These are phyloP conservation scores for Prototheca stagnorum DNA, from an alignment of 163 green algal species.

Conservation along the genomic window DNA sequence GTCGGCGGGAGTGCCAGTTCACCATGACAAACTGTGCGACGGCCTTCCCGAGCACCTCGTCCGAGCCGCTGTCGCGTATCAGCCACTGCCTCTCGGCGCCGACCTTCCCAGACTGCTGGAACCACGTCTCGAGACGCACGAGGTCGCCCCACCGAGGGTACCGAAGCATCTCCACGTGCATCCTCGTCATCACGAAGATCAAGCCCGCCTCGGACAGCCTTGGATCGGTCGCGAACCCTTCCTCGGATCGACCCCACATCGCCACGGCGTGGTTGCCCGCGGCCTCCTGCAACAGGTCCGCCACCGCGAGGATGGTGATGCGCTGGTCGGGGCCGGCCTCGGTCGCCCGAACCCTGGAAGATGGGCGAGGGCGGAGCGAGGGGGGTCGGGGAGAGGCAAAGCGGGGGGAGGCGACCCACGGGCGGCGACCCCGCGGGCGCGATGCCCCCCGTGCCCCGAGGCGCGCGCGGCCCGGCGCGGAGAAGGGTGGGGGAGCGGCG, in stretches of 20 bases:
- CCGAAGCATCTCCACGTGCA: conserved; percentile 70
- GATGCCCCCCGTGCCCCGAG: too few species aligned
- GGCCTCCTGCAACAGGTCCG: conserved; percentile 75
- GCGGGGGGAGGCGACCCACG: too few species aligned
- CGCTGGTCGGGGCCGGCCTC: conserved; percentile 63
- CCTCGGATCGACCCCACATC: conserved; percentile 65
- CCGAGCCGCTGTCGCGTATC: conserved; percentile 32
- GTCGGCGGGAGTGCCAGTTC: conserved; percentile 57
- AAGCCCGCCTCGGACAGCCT: conserved; percentile 48
- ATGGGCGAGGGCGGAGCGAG: neutral
- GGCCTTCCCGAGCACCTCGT: conserved; percentile 11
- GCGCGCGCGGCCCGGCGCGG: too few species aligned
- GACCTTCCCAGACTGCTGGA: conserved; percentile 59
- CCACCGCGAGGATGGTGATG: conserved; percentile 59
- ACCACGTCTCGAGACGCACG: conserved; percentile 69
- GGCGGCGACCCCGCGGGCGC: too few species aligned
- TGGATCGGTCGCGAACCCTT: conserved; percentile 68
- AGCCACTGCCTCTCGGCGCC: conserved; percentile 60
- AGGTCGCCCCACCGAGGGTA: conserved; percentile 81
- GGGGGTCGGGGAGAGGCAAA: neutral
- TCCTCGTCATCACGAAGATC: conserved; percentile 71
- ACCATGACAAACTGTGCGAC: conserved; percentile 89
- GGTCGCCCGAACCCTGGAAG: conserved; percentile 45
- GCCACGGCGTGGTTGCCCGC: conserved; percentile 75
- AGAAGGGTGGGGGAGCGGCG: too few species aligned